Evolutionary conservation across 257 asterid genomes (phyloP), one percentile per base, ranked within the genome.

Genomic region (Nicotiana undulata): DNA sequence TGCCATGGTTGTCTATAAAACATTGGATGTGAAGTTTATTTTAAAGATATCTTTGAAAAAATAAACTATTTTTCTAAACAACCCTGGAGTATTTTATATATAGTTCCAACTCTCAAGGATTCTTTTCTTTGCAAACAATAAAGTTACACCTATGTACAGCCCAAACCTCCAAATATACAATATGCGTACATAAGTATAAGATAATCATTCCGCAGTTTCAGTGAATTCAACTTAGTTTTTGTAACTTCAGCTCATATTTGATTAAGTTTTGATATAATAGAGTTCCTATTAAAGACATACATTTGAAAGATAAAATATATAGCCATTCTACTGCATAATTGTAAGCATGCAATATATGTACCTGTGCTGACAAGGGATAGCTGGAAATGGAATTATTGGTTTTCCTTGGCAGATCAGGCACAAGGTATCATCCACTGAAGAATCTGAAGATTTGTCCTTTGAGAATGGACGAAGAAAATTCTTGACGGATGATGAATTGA

Each of bases 331-430:
- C 52, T 15, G 46, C 17, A 49, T 34, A 22, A 22, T 22, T 29
- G 44, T 28, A 17, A 29, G 79, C 63, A 55, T 22, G 79, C 63
- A 52, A 8, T 24, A 59, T 28, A 60, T 18, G 65, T 87, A 93
- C 97, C 98, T 90, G 89, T 93, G 97, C 83, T 91, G 97, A 84
- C 97, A 89, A 52, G 97, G 98, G 77, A 93, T 85, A 75, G 97
- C 97, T 84, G 88, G 82, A 85, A 91, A 92, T 61, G 98, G 96
- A 87, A 91, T 93, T 76, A 93, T 93, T 61, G 99, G 98, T 83
- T 87, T 85, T 28, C 91, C 85, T 89, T 84, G 93, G 86, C 97
- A 95, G 83, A 93, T 90, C 82, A 96, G 95, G 88, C 96, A 91
- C 76, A 88, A 81, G 59, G 84, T 92, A 15, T 91, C 97, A 70